These are phyloP conservation scores for Mycosphaerelloides madeirae DNA, from an alignment of 2,329 filamentous ascomycete species.

Conservation along the genomic window DNA sequence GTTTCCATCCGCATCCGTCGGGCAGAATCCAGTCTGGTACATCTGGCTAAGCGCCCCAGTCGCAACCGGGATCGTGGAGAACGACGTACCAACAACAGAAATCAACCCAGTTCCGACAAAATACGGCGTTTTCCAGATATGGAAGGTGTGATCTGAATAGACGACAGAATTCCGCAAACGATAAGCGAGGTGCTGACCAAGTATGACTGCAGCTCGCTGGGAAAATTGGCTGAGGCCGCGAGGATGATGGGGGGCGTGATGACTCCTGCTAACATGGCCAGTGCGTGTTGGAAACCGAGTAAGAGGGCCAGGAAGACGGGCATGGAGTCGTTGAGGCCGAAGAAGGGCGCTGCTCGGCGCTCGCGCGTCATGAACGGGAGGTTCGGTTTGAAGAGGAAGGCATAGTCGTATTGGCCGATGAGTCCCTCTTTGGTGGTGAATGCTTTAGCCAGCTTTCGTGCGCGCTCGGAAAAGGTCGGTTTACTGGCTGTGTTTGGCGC, in stretches of 20 bases:
- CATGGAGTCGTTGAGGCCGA: conserved; percentile 75
- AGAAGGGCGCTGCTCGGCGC: conserved; percentile 65
- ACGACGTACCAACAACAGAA: conserved; percentile 74
- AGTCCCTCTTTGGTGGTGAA: conserved; percentile 60
- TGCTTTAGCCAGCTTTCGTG: conserved; percentile 38
- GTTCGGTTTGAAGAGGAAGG: conserved; percentile 74
- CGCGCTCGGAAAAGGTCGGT: conserved; percentile 39
- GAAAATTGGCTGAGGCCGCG: conserved; percentile 60
- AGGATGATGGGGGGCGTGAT: conserved; percentile 77
- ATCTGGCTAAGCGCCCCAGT: conserved; percentile 69
- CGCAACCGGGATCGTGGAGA: conserved; percentile 70
- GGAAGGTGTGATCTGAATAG: conserved; percentile 75
- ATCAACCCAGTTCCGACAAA: conserved; percentile 75
- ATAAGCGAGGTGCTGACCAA: conserved; percentile 75
- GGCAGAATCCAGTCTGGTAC: conserved; percentile 69
- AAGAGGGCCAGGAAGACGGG: conserved; percentile 69
- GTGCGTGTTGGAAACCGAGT: conserved; percentile 72
- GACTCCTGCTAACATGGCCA: conserved; percentile 65
- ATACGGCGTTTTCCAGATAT: conserved; percentile 66
- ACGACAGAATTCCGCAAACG: conserved; percentile 69
- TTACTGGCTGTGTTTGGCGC: conserved; percentile 37
- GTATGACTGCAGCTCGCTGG: conserved; percentile 61
- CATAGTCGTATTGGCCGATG: conserved; percentile 85
- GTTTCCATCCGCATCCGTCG: conserved; percentile 56
- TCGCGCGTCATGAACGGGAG: conserved; percentile 72